Evolutionary conservation across 129 eudicot genomes (phyloP).

Genomic region (Glebionis coronaria): DNA sequence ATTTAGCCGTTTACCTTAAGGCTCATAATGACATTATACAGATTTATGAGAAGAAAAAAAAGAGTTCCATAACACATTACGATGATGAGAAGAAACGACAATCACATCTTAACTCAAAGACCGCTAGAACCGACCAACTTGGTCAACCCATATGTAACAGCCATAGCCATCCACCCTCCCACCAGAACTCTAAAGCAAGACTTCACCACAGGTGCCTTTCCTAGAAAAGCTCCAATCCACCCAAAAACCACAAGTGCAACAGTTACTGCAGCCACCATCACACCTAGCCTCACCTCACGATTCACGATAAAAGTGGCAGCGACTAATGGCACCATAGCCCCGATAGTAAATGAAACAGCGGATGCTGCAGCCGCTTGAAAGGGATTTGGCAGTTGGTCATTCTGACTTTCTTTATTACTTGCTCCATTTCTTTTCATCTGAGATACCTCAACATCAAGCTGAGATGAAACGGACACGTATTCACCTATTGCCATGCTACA

Average conservation of each 20-base stretch:
- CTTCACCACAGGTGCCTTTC: slow-evolving; percentile 31
- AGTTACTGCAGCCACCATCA: slow-evolving; percentile 32
- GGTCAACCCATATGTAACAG: slow-evolving; percentile 36
- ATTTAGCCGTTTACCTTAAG: too few relatives aligned
- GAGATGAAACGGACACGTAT: slow-evolving; percentile 34
- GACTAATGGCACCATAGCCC: slow-evolving; percentile 35
- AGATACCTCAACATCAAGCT: slow-evolving; percentile 24
- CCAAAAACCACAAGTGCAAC: slow-evolving; percentile 35
- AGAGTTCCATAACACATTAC: too few relatives aligned
- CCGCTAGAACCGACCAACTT: slow-evolving; percentile 30
- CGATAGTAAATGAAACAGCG: slow-evolving; percentile 34
- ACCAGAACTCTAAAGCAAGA: slow-evolving; percentile 33
- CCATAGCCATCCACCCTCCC: slow-evolving; percentile 48
- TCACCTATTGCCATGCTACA: slow-evolving; percentile 45
- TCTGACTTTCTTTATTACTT: slow-evolving; percentile 2
- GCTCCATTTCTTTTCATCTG: slow-evolving; percentile 26
- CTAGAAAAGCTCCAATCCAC: slow-evolving; percentile 33
- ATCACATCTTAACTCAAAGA: background rate
- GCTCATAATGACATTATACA: too few relatives aligned
- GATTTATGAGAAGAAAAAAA: too few relatives aligned
- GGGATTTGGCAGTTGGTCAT: slow-evolving; percentile 30
- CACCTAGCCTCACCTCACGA: slow-evolving; percentile 32
- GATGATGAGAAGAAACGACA: too few relatives aligned
- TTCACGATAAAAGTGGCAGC: slow-evolving; percentile 37
- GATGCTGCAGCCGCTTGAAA: slow-evolving; percentile 39